Base-by-base conservation (phyloP, 257 asterid genomes). In the Fraxinus anomala region DNA sequence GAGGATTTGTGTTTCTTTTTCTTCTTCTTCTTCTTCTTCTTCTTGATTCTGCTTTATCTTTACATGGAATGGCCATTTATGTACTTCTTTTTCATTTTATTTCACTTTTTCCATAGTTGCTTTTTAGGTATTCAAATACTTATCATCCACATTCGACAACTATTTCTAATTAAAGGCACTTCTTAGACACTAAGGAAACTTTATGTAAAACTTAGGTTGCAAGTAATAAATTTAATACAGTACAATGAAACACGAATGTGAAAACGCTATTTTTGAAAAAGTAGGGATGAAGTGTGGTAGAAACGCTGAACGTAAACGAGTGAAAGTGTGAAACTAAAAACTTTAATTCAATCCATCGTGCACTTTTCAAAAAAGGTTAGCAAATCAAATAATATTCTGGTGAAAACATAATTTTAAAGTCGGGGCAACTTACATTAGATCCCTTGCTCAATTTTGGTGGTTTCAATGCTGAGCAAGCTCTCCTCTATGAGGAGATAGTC, bases 101-200 rank as follows among this genome's bases (percentile, higher is more conserved):
- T 17, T 24, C 2, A 24, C 67, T 71, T 68, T 82, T 77, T 80
- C 76, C 79, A 10, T 76, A n/a, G 77, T 77, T 83, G 91, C 88
- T 86, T 87, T 85, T 63, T 63, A 70, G 81, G 75, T 80, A 74
- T 44, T 71, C 21, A 19, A 72, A 73, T 66, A n/a, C 1, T 21
- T 59, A 23, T 59, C 67, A 59, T 59, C 67, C 67, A 59, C 67
- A 59, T 59, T 59, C 23, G 67, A n/a, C 28, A n/a, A 59, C 23
- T n/a, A 59, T n/a, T 59, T 21, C n/a, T 14, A 54, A 54, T 54
- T 17, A 63, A 63, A 63, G 36, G 34, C 69, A 23, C 69, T 63
- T 63, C 69, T 63, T 63, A 63, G 34, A 63, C 6, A 63, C 34
- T 63, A 63, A 63, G 69, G 36, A 63, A 63, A 23, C 34, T 2